Conservation (phyloP, 495 filamentous ascomycete genomes). For the Penicillium tannophilum region DNA sequence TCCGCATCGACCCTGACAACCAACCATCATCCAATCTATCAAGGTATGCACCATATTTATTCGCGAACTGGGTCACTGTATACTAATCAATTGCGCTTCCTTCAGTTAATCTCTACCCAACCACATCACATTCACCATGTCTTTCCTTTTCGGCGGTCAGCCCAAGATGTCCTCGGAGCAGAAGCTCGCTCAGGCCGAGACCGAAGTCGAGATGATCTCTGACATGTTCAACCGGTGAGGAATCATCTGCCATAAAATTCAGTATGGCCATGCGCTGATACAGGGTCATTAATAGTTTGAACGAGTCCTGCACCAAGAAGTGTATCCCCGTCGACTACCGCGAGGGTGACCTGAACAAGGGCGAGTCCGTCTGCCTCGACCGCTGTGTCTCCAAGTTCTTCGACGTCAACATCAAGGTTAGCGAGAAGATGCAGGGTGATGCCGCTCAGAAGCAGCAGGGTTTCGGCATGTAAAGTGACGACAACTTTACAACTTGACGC, state of each 20-base stretch:
- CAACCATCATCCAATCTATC: conserved; percentile 11
- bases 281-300: conserved; percentile 57
- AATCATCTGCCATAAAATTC: neutral
- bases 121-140: conserved; percentile 63
- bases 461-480: conserved; percentile 53
- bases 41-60: neutral
- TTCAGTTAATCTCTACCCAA: conserved; percentile 5
- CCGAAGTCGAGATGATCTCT: conserved; percentile 87
- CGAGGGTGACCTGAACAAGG: conserved; percentile 95
- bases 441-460: conserved; percentile 54
- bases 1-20: conserved; percentile 14
- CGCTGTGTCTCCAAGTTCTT: conserved; percentile 97
- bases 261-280: neutral
- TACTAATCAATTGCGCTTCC: conserved; percentile 7
- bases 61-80: neutral
- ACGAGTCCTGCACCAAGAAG: conserved; percentile 86
- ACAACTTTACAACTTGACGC: conserved; percentile 5
- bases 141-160: conserved; percentile 84
- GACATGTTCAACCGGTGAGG: conserved; percentile 94
- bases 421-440: conserved; percentile 75
- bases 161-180: conserved; percentile 90
- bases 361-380: conserved; percentile 96
- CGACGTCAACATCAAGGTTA: conserved; percentile 94
- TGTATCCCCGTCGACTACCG: conserved; percentile 90
- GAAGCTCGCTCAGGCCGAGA: conserved; percentile 93